Base-by-base conservation (phyloP, 331 rosid genomes). In the Arachis monticola region DNA sequence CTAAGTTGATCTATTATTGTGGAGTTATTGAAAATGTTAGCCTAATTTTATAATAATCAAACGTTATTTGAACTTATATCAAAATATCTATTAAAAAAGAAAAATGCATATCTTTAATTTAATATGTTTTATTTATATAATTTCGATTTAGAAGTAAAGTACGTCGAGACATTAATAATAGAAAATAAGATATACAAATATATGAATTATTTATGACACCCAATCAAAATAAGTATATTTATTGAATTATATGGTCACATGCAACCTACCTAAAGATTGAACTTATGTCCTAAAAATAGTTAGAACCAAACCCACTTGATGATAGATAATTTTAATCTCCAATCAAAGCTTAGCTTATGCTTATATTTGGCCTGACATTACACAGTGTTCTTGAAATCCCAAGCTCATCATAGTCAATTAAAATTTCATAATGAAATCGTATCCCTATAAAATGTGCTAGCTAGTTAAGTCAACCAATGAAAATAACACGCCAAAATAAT, bases 241-340 rank as follows among this genome's bases (percentile, higher is more conserved):
- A 72, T 32, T 72, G 45, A 45, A 59, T 45, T 46, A 32, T 60
- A 17, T 5, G 60, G 67, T 65, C 70, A 69, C 57, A 64, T 58
- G 69, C 69, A 79, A 51, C 81, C 64, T 5, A 77, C 13, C 68
- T 4, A 10, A 17, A n/a, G 5, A 48, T 57, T 71, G 62, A 35
- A 64, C 35, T 7, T 12, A 48, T 22, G 71, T 64, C 41, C 41
- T 60, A 44, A 22, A 12, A 53, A 1, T 45, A 61, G 79, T 64
- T 51, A 46, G 47, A 75, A 75, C 47, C 55, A 35, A 56, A 53
- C 32, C 79, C 45, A 64, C 72, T 64, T 8, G 35, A 53, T 52
- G 22, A 62, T 47, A 60, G 27, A 63, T 10, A 10, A 32, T 51
- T 14, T 40, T 41, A 0, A 48, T 63, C 31, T 51, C 71, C 64